phyloP scores from a whole-genome alignment of 768 basidiomycete genomes.

The Psilocybe tampanensis region DNA sequence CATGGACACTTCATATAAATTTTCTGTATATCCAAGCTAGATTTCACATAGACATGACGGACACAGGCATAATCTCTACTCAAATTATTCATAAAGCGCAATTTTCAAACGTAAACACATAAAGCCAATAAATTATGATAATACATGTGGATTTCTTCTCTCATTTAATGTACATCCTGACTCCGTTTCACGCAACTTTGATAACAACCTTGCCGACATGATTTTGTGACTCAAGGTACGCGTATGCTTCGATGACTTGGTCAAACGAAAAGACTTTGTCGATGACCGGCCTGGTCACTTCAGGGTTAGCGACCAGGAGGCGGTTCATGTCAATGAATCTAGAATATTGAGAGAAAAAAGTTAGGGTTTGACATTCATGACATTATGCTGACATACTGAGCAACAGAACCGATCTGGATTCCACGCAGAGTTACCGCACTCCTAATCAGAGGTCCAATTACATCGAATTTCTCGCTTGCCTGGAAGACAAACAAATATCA shows the following conservation, averaged over 20 bases:
- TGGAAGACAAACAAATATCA: conserved; percentile 3
- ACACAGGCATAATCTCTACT: not conserved
- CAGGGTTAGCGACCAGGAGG: conserved; percentile 43
- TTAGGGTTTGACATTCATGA: not conserved
- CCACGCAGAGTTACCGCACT: conserved; percentile 50
- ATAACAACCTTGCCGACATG: conserved; percentile 69
- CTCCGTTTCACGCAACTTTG: conserved; percentile 32
- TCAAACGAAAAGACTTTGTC: conserved; percentile 64
- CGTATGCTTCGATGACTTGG: conserved; percentile 51
- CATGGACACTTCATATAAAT: not conserved
- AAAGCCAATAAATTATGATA: too few species aligned
- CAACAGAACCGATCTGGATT: conserved; percentile 55
- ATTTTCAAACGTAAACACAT: not conserved
- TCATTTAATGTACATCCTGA: too few species aligned
- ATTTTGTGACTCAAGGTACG: conserved; percentile 53
- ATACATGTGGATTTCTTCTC: too few species aligned
- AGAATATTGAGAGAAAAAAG: not conserved
- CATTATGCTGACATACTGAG: conserved; percentile 42
- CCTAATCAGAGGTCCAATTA: conserved; percentile 35
- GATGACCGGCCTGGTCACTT: conserved; percentile 49
- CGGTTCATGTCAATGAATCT: conserved; percentile 59
- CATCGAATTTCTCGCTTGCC: conserved; percentile 28
- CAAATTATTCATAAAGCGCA: not conserved
- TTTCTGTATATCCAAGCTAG: not conserved
- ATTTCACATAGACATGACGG: not conserved